These are phyloP conservation scores for Raddia guianensis DNA, from an alignment of 176 grass and related monocot species.

Conservation along the genomic window DNA sequence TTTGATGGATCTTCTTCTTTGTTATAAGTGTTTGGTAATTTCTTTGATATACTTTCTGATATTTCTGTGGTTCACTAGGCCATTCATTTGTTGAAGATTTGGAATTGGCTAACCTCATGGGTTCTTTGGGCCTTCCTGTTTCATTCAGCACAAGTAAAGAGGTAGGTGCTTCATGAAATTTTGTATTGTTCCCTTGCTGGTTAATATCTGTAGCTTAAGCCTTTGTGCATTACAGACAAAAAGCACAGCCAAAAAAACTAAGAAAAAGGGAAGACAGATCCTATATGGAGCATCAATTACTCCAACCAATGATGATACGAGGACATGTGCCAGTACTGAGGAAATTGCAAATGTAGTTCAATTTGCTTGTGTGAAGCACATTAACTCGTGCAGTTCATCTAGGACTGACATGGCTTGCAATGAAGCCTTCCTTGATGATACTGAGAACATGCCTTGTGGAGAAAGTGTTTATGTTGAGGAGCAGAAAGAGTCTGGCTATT, in stretches of 20 bases:
- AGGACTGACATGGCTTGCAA: not conserved
- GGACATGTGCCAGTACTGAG: conserved; percentile 34
- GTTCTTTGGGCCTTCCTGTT: conserved; percentile 87
- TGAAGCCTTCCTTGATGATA: conserved; percentile 33
- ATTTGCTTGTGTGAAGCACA: conserved; percentile 35
- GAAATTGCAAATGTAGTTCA: conserved; percentile 22
- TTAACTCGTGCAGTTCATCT: conserved; percentile 30
- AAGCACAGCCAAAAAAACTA: conserved; percentile 38
- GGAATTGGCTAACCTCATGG: conserved; percentile 80
- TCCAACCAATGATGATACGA: conserved; percentile 34
- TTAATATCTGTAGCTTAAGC: conserved; percentile 31
- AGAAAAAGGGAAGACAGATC: conserved; percentile 52
- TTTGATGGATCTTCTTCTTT: conserved; percentile 14
- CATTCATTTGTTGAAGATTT: conserved; percentile 58
- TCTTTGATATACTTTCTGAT: conserved; percentile 37
- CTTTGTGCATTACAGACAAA: conserved; percentile 58
- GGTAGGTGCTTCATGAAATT: conserved; percentile 41
- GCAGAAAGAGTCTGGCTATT: conserved; percentile 27
- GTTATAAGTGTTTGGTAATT: conserved; percentile 5
- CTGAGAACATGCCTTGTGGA: conserved; percentile 30
- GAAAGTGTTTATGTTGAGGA: conserved; percentile 13
- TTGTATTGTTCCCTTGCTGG: conserved; percentile 8
- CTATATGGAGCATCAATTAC: conserved; percentile 40
- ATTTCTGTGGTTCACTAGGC: conserved; percentile 35
- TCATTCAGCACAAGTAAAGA: conserved; percentile 82